phyloP scores from a whole-genome alignment of 2,329 filamentous ascomycete genomes.

The Blastomyces gilchristii region DNA sequence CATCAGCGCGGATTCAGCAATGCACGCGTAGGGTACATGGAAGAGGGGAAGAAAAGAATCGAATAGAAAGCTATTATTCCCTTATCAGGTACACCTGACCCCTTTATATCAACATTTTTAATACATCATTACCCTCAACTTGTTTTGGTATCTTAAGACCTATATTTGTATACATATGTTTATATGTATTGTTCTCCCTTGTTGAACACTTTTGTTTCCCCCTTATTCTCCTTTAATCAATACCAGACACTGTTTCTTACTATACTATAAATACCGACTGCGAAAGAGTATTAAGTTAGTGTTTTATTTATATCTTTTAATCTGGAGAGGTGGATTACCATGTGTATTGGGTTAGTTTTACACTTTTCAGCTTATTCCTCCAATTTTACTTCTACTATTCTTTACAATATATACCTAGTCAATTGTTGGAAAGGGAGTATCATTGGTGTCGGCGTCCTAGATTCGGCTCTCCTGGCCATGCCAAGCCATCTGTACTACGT shows the following conservation, averaged over 20 bases:
- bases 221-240: not conserved
- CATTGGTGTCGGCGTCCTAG: too few species aligned
- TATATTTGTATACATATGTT: constrained; percentile 9
- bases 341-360: not conserved
- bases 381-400: too few species aligned
- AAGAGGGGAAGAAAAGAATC: constrained; percentile 98
- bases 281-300: not conserved
- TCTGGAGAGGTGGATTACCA: not conserved
- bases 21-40: constrained; percentile 69
- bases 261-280: not conserved
- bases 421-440: too few species aligned
- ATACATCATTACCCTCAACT: constrained; percentile 1
- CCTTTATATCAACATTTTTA: not conserved
- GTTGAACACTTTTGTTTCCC: not conserved
- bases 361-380: too few species aligned
- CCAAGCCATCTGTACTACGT: not conserved
- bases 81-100: not conserved
- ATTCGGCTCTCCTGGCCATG: not conserved
- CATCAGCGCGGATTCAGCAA: constrained; percentile 81
- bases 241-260: not conserved
- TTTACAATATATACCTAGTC: too few species aligned
- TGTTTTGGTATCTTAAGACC: constrained; percentile 9
- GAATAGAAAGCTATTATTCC: constrained; percentile 40
- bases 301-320: not conserved
- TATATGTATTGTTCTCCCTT: constrained; percentile 8